Base-by-base conservation (phyloP, 306 rosid genomes). In the Gynostemma pentaphyllum region DNA sequence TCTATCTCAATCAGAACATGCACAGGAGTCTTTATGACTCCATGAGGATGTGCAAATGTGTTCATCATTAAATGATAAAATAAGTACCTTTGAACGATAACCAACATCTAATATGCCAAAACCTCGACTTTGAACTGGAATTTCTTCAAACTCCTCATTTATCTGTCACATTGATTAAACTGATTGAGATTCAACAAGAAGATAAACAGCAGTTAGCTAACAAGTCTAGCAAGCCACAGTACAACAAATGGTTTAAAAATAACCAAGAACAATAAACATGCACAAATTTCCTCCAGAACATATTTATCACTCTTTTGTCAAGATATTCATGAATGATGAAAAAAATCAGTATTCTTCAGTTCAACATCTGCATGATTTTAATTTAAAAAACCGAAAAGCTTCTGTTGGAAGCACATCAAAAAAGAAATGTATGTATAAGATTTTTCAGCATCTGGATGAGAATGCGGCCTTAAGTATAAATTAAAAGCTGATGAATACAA, bases 31-130 rank as follows among this genome's bases (percentile, higher is more conserved):
- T 62, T 42, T 32, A 7, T 26, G 21, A 39, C 12, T 69, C 52
- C 37, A 21, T 44, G 47, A 21, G 19, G 37, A 16, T 5, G 30
- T 42, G 28, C 21, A 46, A 9, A n/a, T 23, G 49, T 4, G 14
- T 50, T 13, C 19, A 21, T 22, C 24, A 28, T 16, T 16, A 16
- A 13, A 29, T 7, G 22, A 47, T 39, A 28, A 66, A 67, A 76
- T 23, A 44, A 27, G 66, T 68, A 88, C 98, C 89, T 60, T 36
- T 69, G 98, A 91, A 59, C 98, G 98, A 70, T 77, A 91, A 52
- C 98, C 96, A 23, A 91, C 96, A 72, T 91, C 98, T 49, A 91
- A 91, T 85, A 91, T 85, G 67, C 94, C 98, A 74, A 91, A 91
- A 29, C 98, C 98, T 39, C 96, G 85, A 76, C 98, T 92, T 82